A percentile compares a stretch with the other conserved stretches of the same genome.
phyloP scores from a whole-genome alignment of 352 stramenopile species.

The Phytophthora kernoviae region DNA sequence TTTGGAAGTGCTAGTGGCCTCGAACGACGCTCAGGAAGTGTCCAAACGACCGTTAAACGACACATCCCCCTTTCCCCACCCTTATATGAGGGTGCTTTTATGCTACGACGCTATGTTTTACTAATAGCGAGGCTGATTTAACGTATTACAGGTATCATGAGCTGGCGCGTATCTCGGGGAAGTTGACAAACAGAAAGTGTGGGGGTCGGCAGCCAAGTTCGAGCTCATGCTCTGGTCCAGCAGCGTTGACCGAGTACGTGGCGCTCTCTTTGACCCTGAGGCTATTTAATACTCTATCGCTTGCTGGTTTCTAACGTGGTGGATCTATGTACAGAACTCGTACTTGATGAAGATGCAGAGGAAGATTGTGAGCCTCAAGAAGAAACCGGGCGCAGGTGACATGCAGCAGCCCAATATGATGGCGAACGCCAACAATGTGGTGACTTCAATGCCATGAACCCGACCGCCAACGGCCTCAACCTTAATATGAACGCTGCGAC shows the following conservation, averaged over 20 bases:
- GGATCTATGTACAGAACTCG: conserved; percentile 47
- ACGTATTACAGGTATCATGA: conserved; percentile 72
- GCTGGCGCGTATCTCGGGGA: conserved; percentile 83
- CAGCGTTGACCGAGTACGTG: conserved; percentile 63
- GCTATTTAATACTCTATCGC: too few species aligned
- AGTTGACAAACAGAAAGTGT: conserved; percentile 86
- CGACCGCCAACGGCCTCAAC: conserved; percentile 33
- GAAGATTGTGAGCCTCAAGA: conserved; percentile 83
- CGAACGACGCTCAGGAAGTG: neutral
- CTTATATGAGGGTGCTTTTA: conserved; percentile 3
- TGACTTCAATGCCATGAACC: conserved; percentile 34
- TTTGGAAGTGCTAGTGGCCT: neutral
- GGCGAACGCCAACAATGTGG: conserved; percentile 33
- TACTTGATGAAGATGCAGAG: conserved; percentile 87
- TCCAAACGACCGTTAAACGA: conserved; percentile 11
- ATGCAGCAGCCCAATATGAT: conserved; percentile 39
- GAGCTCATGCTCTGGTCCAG: conserved; percentile 88
- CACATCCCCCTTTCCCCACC: conserved; percentile 1
- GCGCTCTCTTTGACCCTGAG: neutral
- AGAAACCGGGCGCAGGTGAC: conserved; percentile 56
- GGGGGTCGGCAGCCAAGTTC: conserved; percentile 85
- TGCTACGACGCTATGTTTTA: neutral
- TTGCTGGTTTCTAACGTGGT: too few species aligned
- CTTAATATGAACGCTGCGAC: conserved; percentile 44
- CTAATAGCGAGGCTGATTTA: neutral